Evolutionary conservation across 176 grass and related monocot genomes (phyloP), one percentile per base, ranked within the genome.

Genomic region (Bolboschoenus planiculmis): DNA sequence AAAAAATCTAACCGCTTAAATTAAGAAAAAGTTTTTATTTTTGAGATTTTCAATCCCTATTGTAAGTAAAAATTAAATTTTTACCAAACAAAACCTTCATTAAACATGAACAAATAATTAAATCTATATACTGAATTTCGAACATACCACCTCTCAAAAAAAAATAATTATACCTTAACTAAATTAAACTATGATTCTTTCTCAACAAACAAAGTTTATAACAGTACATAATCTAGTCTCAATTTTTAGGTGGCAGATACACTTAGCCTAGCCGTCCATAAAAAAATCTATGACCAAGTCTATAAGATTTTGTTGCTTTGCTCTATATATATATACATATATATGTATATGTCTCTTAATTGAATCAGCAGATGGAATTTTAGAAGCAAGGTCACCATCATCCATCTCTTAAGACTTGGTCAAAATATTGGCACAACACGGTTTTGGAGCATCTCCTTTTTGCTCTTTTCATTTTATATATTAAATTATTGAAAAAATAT

Each of bases 231-330:
- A 72, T 40, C 40, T 16, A 35, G 5, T 67, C 13, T 9, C 16
- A 73, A 73, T 2, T 10, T 29, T 48, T 46, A 46, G 70, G 30
- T 18, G 1, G 21, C 3, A 24, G 68, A 73, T 74, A 74, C 11
- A 30, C 42, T 26, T 33, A 35, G 31, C n/a, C 56, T 61, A 27
- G 33, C 68, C 21, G 21, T n/a, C 31, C 13, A 66, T 16, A n/a
- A 66, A 36, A 36, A 47, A 73, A 1, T 11, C 40, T 47, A 4
- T 50, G 71, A 50, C 71, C 71, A 75, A 50, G 71, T 75, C 43
- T 75, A 75, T 2, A 75, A 30, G 10, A 75, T 50, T 75, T 75
- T 75, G 40, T 27, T 48, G 71, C 42, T 74, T 36, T 71, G 63
- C 16, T 65, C 18, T 16, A 7, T 21, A 20, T 11, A 56, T 56